These are phyloP conservation scores for Clitopilus passeckerianus DNA, from an alignment of 768 basidiomycete species.

Conservation along the genomic window DNA sequence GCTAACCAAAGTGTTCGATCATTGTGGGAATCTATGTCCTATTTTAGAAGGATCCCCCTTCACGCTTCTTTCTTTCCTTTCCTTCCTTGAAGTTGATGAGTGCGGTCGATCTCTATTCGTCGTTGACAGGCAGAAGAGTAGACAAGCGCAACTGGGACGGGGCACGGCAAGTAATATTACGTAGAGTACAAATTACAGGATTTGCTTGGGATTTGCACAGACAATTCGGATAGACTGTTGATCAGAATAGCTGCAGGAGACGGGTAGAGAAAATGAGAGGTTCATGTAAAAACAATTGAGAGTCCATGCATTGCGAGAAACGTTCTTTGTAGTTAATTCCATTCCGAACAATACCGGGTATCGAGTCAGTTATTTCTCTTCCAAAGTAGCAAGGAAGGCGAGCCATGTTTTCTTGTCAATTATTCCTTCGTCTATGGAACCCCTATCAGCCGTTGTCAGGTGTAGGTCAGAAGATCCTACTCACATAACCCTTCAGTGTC, in stretches of 20 bases:
- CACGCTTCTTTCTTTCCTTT: background rate
- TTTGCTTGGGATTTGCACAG: background rate
- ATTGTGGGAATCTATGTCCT: constrained; percentile 9
- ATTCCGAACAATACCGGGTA: background rate
- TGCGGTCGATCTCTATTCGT: no score
- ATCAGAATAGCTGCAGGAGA: background rate
- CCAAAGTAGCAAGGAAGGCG: constrained; percentile 73
- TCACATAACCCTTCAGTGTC: constrained; percentile 80
- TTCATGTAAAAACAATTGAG: background rate
- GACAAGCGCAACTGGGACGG: no score
- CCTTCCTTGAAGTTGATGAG: no score
- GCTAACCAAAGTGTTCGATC: background rate
- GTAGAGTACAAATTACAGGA: background rate
- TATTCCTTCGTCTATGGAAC: constrained; percentile 69
- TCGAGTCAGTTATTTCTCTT: constrained; percentile 27
- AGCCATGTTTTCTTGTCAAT: constrained; percentile 96
- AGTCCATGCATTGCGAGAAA: background rate
- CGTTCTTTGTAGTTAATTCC: background rate
- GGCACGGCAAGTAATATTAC: constrained; percentile 3
- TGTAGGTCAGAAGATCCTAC: constrained; percentile 14
- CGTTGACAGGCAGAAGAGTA: no score
- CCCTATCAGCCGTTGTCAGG: background rate
- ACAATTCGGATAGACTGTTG: background rate
- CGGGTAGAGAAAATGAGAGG: background rate
- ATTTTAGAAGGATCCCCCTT: background rate